Percentiles rank a stretch among this genome's conserved stretches.
Evolutionary conservation across 768 basidiomycete genomes (phyloP).

Genomic region (Mycena haematopus): DNA sequence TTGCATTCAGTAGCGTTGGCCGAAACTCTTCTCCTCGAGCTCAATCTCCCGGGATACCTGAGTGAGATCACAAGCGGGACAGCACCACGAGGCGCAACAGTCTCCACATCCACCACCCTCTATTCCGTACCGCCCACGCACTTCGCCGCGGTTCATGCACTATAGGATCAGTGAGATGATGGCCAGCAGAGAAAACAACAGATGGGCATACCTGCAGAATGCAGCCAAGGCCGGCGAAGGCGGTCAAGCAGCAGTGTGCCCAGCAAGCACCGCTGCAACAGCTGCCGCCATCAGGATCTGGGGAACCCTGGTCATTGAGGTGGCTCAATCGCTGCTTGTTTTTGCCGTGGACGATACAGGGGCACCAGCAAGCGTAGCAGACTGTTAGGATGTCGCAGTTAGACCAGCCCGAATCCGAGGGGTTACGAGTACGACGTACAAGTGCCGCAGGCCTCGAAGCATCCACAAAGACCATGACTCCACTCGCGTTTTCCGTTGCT

Average conservation of each 20-base stretch:
- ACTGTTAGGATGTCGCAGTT: slow-evolving; percentile 24
- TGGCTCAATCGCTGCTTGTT: slow-evolving; percentile 43
- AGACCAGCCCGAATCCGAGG: background rate
- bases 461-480: slow-evolving; percentile 39
- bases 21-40: slow-evolving; percentile 50
- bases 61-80: slow-evolving; percentile 53
- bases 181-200: too few species aligned
- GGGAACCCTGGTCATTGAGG: slow-evolving; percentile 37
- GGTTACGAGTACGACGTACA: slow-evolving; percentile 28
- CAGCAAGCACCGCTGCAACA: slow-evolving; percentile 32
- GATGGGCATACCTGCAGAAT: slow-evolving; percentile 21
- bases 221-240: slow-evolving; percentile 14
- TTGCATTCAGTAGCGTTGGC: slow-evolving; percentile 23
- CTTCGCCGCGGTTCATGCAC: slow-evolving; percentile 42
- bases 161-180: background rate
- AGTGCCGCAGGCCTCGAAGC: slow-evolving; percentile 35
- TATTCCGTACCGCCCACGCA: slow-evolving; percentile 54
- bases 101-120: slow-evolving; percentile 50
- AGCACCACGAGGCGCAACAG: slow-evolving; percentile 48
- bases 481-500: slow-evolving; percentile 38
- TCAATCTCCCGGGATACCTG: slow-evolving; percentile 56
- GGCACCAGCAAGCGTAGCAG: slow-evolving; percentile 41
- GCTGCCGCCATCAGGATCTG: slow-evolving; percentile 45
- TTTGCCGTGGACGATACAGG: slow-evolving; percentile 46
- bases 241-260: slow-evolving; percentile 18